These are phyloP conservation scores for Mercurialis annua DNA, from an alignment of 345 rosid genomes.

Conservation along the genomic window DNA sequence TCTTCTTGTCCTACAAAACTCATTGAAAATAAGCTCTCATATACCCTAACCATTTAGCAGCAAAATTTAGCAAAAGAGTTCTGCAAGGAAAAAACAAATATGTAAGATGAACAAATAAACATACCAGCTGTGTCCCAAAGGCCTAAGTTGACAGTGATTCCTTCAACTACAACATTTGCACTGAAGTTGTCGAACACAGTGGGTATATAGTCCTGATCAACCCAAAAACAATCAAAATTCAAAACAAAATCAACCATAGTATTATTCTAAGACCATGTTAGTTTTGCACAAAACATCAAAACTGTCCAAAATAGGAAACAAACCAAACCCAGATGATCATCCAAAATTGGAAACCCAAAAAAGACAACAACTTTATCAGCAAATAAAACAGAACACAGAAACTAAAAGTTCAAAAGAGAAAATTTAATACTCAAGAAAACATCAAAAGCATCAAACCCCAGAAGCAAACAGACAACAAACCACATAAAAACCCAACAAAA, in stretches of 20 bases:
- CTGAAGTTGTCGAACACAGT: conserved; percentile 97
- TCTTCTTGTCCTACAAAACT: conserved; percentile 82
- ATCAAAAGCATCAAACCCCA: conserved; percentile 44
- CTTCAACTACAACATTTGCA: conserved; percentile 93
- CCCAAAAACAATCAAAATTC: conserved; percentile 21
- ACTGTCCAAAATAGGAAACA: neutral
- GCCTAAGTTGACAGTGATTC: conserved; percentile 88
- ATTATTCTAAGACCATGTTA: neutral
- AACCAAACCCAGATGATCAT: conserved; percentile 1
- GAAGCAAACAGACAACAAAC: conserved; percentile 29
- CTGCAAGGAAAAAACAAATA: neutral
- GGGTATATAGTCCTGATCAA: conserved; percentile 87
- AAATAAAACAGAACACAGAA: neutral
- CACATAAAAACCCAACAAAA: neutral
- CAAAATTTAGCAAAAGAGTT: neutral
- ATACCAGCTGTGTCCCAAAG: conserved; percentile 99
- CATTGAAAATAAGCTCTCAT: conserved; percentile 8
- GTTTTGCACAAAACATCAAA: neutral
- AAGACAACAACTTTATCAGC: neutral
- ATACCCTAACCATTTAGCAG: neutral
- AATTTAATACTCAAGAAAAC: conserved; percentile 5
- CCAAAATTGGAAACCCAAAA: conserved; percentile 9
- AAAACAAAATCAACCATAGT: neutral
- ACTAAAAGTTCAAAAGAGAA: conserved; percentile 7
- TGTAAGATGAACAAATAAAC: neutral